Evolutionary conservation across 2,329 filamentous ascomycete genomes (phyloP).

Genomic region (Endothia cerciana): DNA sequence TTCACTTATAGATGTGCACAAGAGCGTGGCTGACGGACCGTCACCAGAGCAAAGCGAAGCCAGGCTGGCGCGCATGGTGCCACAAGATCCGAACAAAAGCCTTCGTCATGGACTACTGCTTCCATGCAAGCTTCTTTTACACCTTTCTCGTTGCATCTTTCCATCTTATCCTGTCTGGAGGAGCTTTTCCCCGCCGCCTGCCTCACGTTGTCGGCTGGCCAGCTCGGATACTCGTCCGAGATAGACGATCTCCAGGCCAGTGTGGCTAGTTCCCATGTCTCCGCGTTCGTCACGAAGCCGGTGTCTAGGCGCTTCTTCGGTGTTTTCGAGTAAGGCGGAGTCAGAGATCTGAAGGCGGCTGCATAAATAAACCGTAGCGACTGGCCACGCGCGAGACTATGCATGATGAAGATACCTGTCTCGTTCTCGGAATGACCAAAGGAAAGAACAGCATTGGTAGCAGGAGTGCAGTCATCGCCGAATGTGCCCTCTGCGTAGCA

Average conservation of each 20-base stretch:
- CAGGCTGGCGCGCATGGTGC: neutral
- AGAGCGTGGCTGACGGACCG: neutral
- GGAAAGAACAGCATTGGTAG: too few species aligned
- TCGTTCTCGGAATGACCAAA: neutral
- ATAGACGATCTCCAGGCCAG: neutral
- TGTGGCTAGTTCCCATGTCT: too few species aligned
- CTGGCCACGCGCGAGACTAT: neutral
- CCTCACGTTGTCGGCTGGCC: neutral
- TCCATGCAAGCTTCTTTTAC: neutral
- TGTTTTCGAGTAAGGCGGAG: neutral
- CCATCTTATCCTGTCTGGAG: neutral
- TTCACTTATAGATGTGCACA: neutral
- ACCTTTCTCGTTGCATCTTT: neutral
- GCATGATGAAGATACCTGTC: neutral
- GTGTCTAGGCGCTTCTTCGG: neutral
- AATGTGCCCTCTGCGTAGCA: neutral
- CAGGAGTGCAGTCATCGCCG: neutral
- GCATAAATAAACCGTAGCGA: neutral
- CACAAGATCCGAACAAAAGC: neutral
- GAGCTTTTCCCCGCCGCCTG: neutral
- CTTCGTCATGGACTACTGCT: neutral
- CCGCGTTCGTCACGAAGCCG: neutral
- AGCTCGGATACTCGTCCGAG: neutral
- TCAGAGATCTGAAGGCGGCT: neutral
- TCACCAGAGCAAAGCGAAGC: neutral